phyloP scores from a whole-genome alignment of 2,329 filamentous ascomycete species.

The Ustulina deusta region DNA sequence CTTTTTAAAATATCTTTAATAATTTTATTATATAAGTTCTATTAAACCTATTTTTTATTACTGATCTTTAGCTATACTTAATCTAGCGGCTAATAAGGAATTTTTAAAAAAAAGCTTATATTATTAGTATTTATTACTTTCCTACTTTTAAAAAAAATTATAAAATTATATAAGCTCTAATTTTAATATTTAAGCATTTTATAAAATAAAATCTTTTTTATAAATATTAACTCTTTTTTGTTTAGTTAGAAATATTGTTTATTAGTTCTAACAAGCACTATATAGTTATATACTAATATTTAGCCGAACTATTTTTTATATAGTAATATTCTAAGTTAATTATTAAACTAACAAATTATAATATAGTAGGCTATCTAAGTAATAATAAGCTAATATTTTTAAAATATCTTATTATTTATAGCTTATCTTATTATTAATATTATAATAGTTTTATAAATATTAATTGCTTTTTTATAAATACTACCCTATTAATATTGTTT shows the following conservation, averaged over 20 bases:
- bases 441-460: not conserved
- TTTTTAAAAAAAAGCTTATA: not conserved
- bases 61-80: not conserved
- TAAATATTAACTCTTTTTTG: not conserved
- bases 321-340: not conserved
- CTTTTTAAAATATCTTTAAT: no score
- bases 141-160: not conserved
- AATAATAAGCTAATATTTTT: no score
- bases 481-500: not conserved
- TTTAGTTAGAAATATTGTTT: not conserved
- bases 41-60: not conserved
- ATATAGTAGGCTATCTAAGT: not conserved
- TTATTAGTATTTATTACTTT: not conserved
- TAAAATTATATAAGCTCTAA: no score
- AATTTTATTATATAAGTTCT: no score
- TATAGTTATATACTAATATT: not conserved
- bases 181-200: not conserved
- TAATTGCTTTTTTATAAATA: slow-evolving; percentile 1
- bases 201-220: no score
- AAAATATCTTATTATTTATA: no score
- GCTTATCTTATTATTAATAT: not conserved
- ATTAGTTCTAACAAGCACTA: not conserved
- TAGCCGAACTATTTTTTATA: not conserved
- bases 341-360: not conserved
- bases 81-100: not conserved